These are phyloP conservation scores for Solanum commersonii DNA, from an alignment of 257 asterid species.

Conservation along the genomic window DNA sequence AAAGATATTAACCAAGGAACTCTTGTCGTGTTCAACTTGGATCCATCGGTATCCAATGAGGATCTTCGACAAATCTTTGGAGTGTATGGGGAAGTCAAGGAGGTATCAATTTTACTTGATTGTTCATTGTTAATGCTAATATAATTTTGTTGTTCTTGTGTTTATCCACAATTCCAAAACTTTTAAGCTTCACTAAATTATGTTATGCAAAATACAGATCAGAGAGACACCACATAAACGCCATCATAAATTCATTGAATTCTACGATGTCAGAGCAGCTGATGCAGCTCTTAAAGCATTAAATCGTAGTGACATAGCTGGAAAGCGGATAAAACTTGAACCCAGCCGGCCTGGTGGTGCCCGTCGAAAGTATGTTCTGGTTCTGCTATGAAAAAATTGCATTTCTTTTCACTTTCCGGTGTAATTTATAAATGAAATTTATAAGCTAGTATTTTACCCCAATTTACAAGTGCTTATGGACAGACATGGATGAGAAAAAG, in stretches of 20 bases:
- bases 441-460: background rate
- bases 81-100: conserved; percentile 94
- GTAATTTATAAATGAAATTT: background rate
- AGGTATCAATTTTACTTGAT: conserved; percentile 35
- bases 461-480: background rate
- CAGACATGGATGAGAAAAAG: background rate
- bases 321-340: conserved; percentile 93
- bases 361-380: conserved; percentile 61
- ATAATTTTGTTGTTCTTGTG: background rate
- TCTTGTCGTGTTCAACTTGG: conserved; percentile 90
- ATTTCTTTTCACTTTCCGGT: background rate
- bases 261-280: conserved; percentile 87
- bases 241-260: conserved; percentile 95
- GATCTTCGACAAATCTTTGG: conserved; percentile 94
- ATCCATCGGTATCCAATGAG: conserved; percentile 86
- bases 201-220: conserved; percentile 38
- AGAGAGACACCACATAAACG: conserved; percentile 95
- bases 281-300: conserved; percentile 93
- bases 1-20: conserved; percentile 97
- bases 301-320: conserved; percentile 85
- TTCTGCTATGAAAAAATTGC: background rate
- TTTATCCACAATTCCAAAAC: background rate
- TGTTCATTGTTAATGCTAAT: background rate
- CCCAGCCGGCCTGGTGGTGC: conserved; percentile 99
- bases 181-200: conserved; percentile 5